phyloP scores from a whole-genome alignment of 2,329 filamentous ascomycete species.

The Macrophomina phaseolina region DNA sequence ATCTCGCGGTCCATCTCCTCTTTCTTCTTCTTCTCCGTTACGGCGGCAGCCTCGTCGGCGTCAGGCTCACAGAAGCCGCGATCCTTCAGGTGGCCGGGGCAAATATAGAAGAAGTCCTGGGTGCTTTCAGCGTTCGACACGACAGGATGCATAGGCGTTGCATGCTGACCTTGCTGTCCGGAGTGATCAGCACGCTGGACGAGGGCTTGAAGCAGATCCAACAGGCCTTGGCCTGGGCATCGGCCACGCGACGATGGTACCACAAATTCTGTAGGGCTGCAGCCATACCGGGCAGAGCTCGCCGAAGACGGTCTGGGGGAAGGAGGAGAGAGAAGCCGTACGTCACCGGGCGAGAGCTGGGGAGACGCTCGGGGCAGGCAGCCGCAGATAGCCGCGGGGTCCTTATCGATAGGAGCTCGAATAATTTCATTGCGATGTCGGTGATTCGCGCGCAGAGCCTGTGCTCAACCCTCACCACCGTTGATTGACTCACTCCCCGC shows the following conservation, averaged over 20 bases:
- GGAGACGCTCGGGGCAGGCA: constrained; percentile 1
- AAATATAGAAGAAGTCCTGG: constrained; percentile 92
- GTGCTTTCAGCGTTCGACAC: constrained; percentile 20
- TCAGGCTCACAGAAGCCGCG: constrained; percentile 76
- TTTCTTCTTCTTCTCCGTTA: constrained; percentile 60
- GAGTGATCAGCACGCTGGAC: constrained; percentile 84
- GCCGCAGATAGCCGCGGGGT: background rate
- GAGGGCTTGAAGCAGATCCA: constrained; percentile 91
- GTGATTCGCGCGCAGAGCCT: constrained; percentile 23
- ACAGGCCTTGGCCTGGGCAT: constrained; percentile 81
- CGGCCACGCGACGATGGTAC: constrained; percentile 84
- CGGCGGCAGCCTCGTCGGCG: constrained; percentile 69
- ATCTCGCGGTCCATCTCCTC: constrained; percentile 57
- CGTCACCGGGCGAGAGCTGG: constrained; percentile 9
- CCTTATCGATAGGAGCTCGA: constrained; percentile 14
- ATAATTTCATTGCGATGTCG: constrained; percentile 16
- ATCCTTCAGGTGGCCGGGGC: constrained; percentile 81
- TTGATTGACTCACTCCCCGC: constrained; percentile 11
- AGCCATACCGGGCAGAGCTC: background rate
- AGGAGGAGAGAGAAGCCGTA: background rate
- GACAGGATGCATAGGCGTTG: background rate
- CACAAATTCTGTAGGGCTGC: constrained; percentile 73
- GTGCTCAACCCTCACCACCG: background rate
- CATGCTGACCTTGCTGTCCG: constrained; percentile 78
- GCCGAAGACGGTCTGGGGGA: background rate